Conservation (phyloP, 2,329 filamentous ascomycete species). For the Fusarium aywerte region DNA sequence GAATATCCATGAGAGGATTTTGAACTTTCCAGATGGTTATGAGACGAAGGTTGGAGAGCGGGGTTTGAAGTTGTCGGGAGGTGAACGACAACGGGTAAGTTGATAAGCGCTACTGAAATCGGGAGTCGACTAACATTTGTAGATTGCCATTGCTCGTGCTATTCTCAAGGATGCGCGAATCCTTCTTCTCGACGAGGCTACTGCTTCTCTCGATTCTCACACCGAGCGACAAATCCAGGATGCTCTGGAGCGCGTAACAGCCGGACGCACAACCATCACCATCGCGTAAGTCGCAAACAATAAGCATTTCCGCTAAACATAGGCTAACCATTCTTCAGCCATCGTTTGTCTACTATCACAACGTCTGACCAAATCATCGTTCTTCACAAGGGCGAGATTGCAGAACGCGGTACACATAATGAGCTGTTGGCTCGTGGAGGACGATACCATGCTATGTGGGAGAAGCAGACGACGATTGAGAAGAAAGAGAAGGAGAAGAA, state of each 20-base stretch:
- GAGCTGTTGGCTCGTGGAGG: conserved; percentile 59
- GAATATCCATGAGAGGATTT: conserved; percentile 65
- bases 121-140: neutral
- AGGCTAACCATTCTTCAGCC: conserved; percentile 49
- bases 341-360: conserved; percentile 68
- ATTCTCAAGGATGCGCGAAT: conserved; percentile 76
- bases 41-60: conserved; percentile 64
- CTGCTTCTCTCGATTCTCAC: conserved; percentile 73
- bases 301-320: fast-evolving
- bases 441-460: conserved; percentile 64
- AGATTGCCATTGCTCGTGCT: conserved; percentile 69
- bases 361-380: conserved; percentile 66
- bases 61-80: conserved; percentile 66
- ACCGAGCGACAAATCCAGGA: conserved; percentile 69
- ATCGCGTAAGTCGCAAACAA: neutral
- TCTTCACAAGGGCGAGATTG: conserved; percentile 61
- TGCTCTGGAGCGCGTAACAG: conserved; percentile 59
- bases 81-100: conserved; percentile 66
- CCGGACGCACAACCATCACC: conserved; percentile 63
- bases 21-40: conserved; percentile 64
- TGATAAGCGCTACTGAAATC: fast-evolving
- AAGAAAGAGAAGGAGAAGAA: conserved; percentile 51
- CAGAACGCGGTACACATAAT: conserved; percentile 62
- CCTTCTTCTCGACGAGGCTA: conserved; percentile 77
- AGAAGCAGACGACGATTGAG: conserved; percentile 59